These are phyloP conservation scores for Sequoiadendron giganteum DNA, from an alignment of 75 land plant species.

Conservation along the genomic window DNA sequence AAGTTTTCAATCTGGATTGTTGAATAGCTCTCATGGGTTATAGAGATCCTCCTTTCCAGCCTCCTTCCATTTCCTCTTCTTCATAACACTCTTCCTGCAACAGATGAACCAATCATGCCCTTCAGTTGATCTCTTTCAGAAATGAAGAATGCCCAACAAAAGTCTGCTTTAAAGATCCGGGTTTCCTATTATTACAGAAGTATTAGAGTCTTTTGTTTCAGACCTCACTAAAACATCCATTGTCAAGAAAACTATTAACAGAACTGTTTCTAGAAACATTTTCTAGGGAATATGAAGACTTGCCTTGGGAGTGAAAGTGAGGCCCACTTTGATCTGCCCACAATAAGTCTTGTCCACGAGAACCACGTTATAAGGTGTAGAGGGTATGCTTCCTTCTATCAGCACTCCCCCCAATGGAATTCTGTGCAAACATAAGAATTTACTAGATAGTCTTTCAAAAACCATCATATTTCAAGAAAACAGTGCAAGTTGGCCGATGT, in stretches of 20 bases:
- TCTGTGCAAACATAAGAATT: neutral
- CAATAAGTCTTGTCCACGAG: neutral
- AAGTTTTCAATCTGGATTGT: too few species aligned
- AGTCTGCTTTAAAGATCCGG: too few species aligned
- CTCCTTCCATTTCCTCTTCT: neutral
- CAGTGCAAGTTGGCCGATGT: neutral
- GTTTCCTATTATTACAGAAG: too few species aligned
- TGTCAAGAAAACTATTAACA: too few species aligned
- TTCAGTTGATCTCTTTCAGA: too few species aligned
- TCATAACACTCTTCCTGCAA: neutral
- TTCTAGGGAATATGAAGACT: neutral
- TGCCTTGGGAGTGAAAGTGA: constrained; percentile 16
- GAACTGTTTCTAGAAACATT: too few species aligned
- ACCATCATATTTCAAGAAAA: neutral
- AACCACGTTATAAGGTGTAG: neutral
- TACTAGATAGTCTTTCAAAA: neutral
- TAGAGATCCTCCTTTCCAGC: neutral
- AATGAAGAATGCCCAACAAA: too few species aligned
- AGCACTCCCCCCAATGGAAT: constrained; percentile 8
- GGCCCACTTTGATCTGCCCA: constrained; percentile 12
- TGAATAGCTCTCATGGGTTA: too few species aligned
- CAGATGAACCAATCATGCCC: too few species aligned
- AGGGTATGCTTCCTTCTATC: neutral
- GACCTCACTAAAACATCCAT: too few species aligned
- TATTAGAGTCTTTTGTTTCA: too few species aligned